Evolutionary conservation across 768 basidiomycete genomes (phyloP).

Genomic region (Suillus placidus): DNA sequence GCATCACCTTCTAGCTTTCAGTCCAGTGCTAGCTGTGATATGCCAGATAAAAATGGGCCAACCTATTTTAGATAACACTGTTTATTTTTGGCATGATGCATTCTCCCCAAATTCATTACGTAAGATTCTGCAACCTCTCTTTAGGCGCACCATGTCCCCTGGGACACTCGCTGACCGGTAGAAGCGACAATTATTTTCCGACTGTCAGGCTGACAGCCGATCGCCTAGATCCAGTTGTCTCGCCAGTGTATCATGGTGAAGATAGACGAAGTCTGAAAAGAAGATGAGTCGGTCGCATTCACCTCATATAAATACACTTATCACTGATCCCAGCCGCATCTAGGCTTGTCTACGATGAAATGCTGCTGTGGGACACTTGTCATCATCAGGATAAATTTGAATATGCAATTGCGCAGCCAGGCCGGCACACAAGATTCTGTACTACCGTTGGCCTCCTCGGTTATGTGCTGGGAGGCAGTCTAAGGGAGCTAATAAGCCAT

Average conservation of each 20-base stretch:
- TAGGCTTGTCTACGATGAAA: not conserved
- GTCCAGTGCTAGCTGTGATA: not conserved
- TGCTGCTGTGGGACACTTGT: not conserved
- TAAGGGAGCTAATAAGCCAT: not conserved
- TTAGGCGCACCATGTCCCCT: not conserved
- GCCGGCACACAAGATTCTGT: not conserved
- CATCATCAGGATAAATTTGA: not conserved
- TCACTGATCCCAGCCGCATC: not conserved
- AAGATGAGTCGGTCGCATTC: not conserved
- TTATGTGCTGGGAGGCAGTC: not conserved
- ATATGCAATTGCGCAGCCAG: not conserved
- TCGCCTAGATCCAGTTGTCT: not conserved
- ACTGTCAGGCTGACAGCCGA: not conserved
- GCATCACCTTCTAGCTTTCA: not conserved
- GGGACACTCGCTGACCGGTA: not conserved
- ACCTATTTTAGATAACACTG: not conserved
- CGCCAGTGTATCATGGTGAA: not conserved
- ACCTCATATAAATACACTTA: not conserved
- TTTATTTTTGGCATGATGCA: not conserved
- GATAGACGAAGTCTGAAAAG: not conserved
- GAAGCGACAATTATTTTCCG: not conserved
- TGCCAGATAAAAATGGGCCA: not conserved
- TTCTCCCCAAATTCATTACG: not conserved
- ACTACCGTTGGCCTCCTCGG: not conserved
- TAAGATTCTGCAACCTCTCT: not conserved